These are phyloP conservation scores for Ophidiomyces ophidiicola DNA, from an alignment of 2,329 filamentous ascomycete genomes.

Conservation along the genomic window DNA sequence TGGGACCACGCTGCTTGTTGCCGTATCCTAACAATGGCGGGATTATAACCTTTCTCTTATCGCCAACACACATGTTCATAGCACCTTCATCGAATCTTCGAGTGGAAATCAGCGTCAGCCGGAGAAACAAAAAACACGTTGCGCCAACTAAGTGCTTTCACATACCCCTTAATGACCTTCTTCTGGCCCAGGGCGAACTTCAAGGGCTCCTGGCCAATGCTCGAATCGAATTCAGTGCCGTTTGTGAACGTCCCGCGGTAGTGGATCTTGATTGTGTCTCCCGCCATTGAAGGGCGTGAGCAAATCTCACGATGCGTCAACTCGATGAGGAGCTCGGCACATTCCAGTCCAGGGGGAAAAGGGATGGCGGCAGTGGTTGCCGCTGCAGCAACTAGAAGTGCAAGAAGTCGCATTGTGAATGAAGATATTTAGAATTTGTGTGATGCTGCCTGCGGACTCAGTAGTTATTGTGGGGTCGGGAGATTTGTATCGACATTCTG, in stretches of 20 bases:
- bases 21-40: constrained; percentile 77
- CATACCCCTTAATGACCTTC: constrained; percentile 77
- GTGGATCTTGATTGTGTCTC: constrained; percentile 75
- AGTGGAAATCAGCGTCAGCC: neutral
- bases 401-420: constrained; percentile 20
- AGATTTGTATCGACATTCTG: neutral
- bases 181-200: constrained; percentile 65
- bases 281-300: constrained; percentile 60
- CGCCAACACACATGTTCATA: constrained; percentile 85
- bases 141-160: constrained; percentile 14
- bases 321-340: constrained; percentile 58
- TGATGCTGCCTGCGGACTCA: neutral
- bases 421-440: neutral
- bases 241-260: constrained; percentile 70
- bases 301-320: constrained; percentile 59
- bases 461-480: neutral
- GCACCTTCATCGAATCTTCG: constrained; percentile 77
- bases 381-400: constrained; percentile 25
- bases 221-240: constrained; percentile 71
- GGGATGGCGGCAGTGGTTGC: constrained; percentile 41
- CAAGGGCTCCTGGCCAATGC: constrained; percentile 65
- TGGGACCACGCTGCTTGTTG: constrained; percentile 62
- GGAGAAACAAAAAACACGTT: neutral
- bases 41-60: constrained; percentile 80
- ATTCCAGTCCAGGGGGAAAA: constrained; percentile 16